Base-by-base conservation (phyloP, 2,329 filamentous ascomycete species). In the Phialemoniopsis sp. region DNA sequence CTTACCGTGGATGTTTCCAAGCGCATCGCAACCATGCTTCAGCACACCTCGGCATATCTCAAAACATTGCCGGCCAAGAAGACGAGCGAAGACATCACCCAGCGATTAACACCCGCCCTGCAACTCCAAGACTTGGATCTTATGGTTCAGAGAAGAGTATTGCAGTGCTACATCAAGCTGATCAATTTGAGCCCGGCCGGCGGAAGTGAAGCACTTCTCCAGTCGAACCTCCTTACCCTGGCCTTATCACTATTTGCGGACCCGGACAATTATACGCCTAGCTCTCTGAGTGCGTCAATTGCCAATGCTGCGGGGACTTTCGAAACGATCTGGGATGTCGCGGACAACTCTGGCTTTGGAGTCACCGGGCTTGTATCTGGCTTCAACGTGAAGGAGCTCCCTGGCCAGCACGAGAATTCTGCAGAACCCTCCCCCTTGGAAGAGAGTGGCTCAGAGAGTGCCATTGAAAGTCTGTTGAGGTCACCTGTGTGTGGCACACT, bases 1-100 rank as follows among this genome's bases (percentile, higher is more conserved):
- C 71, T 98, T 50, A 98, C 93, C 0, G 82, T 91, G 3, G 93
- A 98, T 65, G 89, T 96, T 10, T 94, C 90, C 5, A 95, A 93
- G 58, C 80, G 93, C 39, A 86, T 98, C 48, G 87, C 90, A 28
- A 80, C 82, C 2, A 96, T 98, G 91, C 73, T 98, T 37, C 91
- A 97, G 58, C 95, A 93, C 56, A 96, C 93, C 0, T 87, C 89
- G 2, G 78, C 85, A 8, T 98, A 97, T 51, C 62, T 97, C n/a
- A 87, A 85, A 53, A 86, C 85, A 15, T 65, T 98, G 5, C 90
- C 93, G 0, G 70, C 76, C 0, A 91, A 87, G 60, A 95, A 91
- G 62, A 85, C 81, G 0, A 85, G 84, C 1, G 91, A 96, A 42
- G 94, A 98, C 52, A 80, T 91, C 13, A 78, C 82, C 2, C 89